phyloP scores from a whole-genome alignment of 192 early-diverging fungal species.

The Bifiguratus adelaidae region DNA sequence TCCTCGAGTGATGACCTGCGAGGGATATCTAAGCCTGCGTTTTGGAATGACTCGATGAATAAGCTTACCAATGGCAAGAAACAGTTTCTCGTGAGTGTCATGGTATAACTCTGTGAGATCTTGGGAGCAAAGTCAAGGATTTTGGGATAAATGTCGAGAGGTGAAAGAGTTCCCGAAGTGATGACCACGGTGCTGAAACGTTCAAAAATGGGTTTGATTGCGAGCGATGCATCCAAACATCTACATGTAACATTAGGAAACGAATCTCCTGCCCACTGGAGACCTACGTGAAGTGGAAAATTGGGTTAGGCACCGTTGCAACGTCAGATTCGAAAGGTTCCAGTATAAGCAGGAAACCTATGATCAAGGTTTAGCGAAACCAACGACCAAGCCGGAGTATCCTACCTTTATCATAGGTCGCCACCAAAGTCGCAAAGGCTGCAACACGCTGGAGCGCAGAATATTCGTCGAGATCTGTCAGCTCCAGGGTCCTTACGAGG shows the following conservation, averaged over 20 bases:
- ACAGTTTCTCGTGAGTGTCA: constrained; percentile 90
- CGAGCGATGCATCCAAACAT: constrained; percentile 93
- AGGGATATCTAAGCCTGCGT: not conserved
- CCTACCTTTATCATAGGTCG: constrained; percentile 87
- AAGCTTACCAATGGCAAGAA: constrained; percentile 82
- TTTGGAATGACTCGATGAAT: not conserved
- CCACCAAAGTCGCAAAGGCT: constrained; percentile 86
- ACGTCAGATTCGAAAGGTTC: constrained; percentile 96
- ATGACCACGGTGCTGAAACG: constrained; percentile 94
- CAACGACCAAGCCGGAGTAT: not conserved
- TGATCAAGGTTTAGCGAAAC: not conserved
- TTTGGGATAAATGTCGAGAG: constrained; percentile 95
- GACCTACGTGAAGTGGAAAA: constrained; percentile 72
- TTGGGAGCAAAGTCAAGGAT: constrained; percentile 83
- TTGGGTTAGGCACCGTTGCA: constrained; percentile 88
- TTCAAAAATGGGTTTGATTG: constrained; percentile 94
- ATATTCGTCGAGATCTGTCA: constrained; percentile 86
- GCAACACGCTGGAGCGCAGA: constrained; percentile 79
- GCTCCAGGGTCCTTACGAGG: constrained; percentile 84
- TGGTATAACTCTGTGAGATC: constrained; percentile 89
- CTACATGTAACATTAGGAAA: constrained; percentile 19
- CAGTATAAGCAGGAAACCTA: constrained; percentile 85
- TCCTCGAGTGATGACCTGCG: constrained; percentile 84
- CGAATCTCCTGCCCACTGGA: no score
- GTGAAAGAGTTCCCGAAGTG: constrained; percentile 98